Percentiles rank a stretch among this genome's conserved stretches.
phyloP scores from a whole-genome alignment of 2,329 filamentous ascomycete species.

The Venturia aucupariae region DNA sequence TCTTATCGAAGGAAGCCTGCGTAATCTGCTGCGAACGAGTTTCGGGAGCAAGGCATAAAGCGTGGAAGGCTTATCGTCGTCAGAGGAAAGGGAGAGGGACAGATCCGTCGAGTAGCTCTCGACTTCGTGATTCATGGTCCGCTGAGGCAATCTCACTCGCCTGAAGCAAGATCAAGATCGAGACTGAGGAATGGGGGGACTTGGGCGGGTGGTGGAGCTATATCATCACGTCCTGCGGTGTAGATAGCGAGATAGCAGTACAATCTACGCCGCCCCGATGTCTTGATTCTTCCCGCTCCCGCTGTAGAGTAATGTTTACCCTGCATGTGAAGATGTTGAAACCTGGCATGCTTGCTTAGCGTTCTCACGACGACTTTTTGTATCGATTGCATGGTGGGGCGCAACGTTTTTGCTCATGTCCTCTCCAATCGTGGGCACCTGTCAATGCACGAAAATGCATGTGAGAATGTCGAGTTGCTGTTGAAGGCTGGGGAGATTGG shows the following conservation, averaged over 20 bases:
- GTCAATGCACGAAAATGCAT: slow-evolving; percentile 3
- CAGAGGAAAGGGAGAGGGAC: neutral
- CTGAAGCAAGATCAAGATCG: neutral
- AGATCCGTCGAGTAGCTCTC: slow-evolving; percentile 1
- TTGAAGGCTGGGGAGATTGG: neutral
- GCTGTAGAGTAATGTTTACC: neutral
- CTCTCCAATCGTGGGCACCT: neutral
- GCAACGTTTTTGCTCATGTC: neutral
- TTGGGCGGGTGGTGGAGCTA: neutral
- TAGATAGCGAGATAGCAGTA: neutral
- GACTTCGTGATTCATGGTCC: neutral
- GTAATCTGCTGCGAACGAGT: slow-evolving; percentile 43
- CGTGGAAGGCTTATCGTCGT: slow-evolving; percentile 29
- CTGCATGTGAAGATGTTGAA: slow-evolving; percentile 7
- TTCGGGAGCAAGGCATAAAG: slow-evolving; percentile 47
- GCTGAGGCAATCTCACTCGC: neutral
- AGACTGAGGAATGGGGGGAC: neutral
- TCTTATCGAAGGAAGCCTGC: slow-evolving; percentile 41
- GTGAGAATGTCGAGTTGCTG: neutral
- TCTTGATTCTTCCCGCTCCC: neutral
- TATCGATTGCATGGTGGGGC: neutral
- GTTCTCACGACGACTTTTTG: neutral
- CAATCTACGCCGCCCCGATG: neutral
- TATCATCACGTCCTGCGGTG: neutral
- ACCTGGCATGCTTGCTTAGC: slow-evolving; percentile 3